phyloP scores from a whole-genome alignment of 2,329 filamentous ascomycete species.

The Colletotrichum kahawae region DNA sequence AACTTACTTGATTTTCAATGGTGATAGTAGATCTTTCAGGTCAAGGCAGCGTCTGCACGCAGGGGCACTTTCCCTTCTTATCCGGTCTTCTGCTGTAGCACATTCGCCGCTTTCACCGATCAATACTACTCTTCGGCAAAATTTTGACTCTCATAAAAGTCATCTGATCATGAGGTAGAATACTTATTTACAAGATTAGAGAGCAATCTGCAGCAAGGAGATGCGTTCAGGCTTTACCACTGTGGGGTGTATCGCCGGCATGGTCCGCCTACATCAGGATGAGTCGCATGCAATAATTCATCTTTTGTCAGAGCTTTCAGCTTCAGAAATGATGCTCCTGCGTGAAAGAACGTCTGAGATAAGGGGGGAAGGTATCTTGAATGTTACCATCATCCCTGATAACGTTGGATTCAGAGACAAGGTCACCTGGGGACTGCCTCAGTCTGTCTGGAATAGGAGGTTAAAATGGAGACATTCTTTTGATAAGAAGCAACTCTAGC shows the following conservation, averaged over 20 bases:
- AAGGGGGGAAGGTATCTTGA: not conserved
- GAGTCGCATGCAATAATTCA: too few species aligned
- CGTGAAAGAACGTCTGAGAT: not conserved
- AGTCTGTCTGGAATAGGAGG: not conserved
- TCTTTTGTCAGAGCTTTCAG: not conserved
- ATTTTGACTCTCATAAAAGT: fast-evolving
- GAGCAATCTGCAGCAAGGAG: not conserved
- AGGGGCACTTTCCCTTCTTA: not conserved
- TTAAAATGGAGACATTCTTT: not conserved
- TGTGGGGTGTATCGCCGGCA: not conserved
- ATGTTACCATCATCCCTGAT: not conserved
- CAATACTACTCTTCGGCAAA: not conserved
- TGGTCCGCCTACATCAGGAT: not conserved
- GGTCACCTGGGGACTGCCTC: not conserved
- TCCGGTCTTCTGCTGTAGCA: not conserved
- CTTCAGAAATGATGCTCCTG: not conserved
- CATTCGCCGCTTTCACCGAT: not conserved
- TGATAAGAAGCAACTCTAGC: not conserved
- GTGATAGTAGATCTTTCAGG: not conserved
- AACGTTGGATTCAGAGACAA: not conserved
- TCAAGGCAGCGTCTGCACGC: not conserved
- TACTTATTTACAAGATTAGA: not conserved
- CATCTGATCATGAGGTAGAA: not conserved
- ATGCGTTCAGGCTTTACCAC: not conserved
- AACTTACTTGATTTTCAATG: not conserved